These are phyloP conservation scores for Chlorella sorokiniana DNA, from an alignment of 139 green algal species.

Conservation along the genomic window DNA sequence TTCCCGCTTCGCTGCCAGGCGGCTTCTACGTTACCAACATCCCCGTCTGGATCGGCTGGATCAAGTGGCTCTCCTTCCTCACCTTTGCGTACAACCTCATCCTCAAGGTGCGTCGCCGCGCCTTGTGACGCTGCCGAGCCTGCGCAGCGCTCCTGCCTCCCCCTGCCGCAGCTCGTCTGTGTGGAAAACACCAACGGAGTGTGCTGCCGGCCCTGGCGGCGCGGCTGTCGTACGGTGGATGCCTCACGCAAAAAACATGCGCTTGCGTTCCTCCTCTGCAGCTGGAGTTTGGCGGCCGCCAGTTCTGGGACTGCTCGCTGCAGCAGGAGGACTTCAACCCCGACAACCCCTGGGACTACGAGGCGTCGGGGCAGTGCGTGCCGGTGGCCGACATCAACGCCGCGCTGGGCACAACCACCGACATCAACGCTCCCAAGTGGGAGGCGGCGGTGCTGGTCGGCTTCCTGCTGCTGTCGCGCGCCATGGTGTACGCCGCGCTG, in stretches of 20 bases:
- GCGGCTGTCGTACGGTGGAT: not conserved
- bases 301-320: conserved; percentile 22
- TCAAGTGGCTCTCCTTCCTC: conserved; percentile 69
- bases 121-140: not conserved
- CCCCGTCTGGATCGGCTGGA: conserved; percentile 61
- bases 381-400: conserved; percentile 12
- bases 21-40: conserved; percentile 62
- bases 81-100: conserved; percentile 53
- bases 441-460: conserved; percentile 37
- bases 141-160: not conserved
- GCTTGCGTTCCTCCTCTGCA: not conserved
- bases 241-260: not conserved
- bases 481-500: conserved; percentile 41
- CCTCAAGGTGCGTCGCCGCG: conserved; percentile 14
- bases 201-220: not conserved
- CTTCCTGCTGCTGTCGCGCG: conserved; percentile 35
- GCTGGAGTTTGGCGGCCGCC: conserved; percentile 18
- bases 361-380: conserved; percentile 8
- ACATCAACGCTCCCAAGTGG: conserved; percentile 24
- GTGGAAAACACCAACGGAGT: not conserved
- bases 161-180: not conserved
- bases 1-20: not conserved
- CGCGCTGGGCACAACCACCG: conserved; percentile 7
- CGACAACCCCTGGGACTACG: conserved; percentile 8
- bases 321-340: not conserved